Evolutionary conservation across 352 stramenopile species (phyloP).

Genomic region (Globisporangium yorkense): DNA sequence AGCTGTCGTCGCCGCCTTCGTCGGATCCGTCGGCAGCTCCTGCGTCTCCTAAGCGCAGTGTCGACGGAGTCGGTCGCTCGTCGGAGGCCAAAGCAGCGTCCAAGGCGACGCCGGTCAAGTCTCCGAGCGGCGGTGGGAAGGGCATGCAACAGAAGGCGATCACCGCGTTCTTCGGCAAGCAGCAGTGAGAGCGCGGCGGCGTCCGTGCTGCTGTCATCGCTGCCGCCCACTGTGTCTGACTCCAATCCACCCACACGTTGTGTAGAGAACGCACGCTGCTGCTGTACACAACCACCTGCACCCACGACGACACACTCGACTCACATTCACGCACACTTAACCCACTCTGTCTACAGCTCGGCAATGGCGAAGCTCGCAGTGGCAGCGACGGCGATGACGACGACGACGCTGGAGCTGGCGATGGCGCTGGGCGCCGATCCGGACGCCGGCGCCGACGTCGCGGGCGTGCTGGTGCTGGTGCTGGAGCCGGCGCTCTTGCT

Average conservation of each 20-base stretch:
- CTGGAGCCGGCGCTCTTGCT: background rate
- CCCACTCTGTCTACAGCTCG: background rate
- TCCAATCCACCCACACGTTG: background rate
- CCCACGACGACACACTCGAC: background rate
- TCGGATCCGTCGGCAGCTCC: background rate
- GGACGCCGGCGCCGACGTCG: background rate
- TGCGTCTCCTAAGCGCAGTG: background rate
- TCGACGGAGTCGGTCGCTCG: background rate
- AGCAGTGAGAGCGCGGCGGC: background rate
- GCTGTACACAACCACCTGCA: background rate
- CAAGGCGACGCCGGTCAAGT: background rate
- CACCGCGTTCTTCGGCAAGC: constrained; percentile 5
- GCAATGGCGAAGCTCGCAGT: background rate
- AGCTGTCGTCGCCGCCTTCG: constrained; percentile 1
- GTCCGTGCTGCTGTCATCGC: too few species aligned
- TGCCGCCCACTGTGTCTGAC: too few species aligned
- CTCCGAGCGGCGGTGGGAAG: background rate
- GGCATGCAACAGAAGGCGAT: constrained; percentile 10
- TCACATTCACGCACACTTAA: background rate
- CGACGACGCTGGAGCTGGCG: background rate
- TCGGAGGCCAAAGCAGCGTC: background rate
- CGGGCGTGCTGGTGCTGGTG: background rate
- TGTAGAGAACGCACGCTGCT: background rate
- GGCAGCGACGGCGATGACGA: background rate
- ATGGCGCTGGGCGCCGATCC: background rate